These are phyloP conservation scores for Penicillium oxalicum DNA, from an alignment of 2,329 filamentous ascomycete genomes.

Conservation along the genomic window DNA sequence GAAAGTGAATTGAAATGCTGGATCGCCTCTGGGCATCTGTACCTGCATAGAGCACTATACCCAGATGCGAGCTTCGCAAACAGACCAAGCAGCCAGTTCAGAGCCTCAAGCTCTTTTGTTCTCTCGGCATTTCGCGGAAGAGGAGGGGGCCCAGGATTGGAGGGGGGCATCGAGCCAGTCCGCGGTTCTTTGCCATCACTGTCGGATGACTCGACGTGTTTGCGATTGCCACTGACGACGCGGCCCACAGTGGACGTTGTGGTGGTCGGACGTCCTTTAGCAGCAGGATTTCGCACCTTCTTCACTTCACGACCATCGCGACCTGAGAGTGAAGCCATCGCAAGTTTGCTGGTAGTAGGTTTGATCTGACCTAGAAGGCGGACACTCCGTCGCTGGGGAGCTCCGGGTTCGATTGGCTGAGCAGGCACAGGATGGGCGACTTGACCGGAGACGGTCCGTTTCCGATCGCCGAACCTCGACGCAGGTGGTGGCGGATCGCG, in stretches of 20 bases:
- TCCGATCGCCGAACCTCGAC: slow-evolving; percentile 57
- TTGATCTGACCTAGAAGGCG: slow-evolving; percentile 66
- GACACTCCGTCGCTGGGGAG: slow-evolving; percentile 63
- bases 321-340: slow-evolving; percentile 53
- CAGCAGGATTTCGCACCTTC: slow-evolving; percentile 72
- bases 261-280: slow-evolving; percentile 59
- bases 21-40: slow-evolving; percentile 71
- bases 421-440: slow-evolving; percentile 47
- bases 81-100: slow-evolving; percentile 71
- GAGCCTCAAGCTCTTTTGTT: slow-evolving; percentile 64
- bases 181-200: slow-evolving; percentile 59
- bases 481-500: slow-evolving; percentile 26
- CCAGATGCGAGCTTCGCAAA: slow-evolving; percentile 76
- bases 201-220: slow-evolving; percentile 58
- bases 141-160: slow-evolving; percentile 19
- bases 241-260: slow-evolving; percentile 68
- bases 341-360: slow-evolving; percentile 58
- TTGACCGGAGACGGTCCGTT: slow-evolving; percentile 88
- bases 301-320: slow-evolving; percentile 69
- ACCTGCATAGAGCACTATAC: slow-evolving; percentile 72
- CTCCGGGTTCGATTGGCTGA: slow-evolving; percentile 58
- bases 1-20: slow-evolving; percentile 67
- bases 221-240: slow-evolving; percentile 85
- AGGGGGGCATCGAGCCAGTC: slow-evolving; percentile 28
- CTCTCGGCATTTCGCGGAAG: slow-evolving; percentile 45